A percentile compares a stretch with the other conserved stretches of the same genome.
These are phyloP conservation scores for Medicago lupulina DNA, from an alignment of 306 rosid species.

Conservation along the genomic window DNA sequence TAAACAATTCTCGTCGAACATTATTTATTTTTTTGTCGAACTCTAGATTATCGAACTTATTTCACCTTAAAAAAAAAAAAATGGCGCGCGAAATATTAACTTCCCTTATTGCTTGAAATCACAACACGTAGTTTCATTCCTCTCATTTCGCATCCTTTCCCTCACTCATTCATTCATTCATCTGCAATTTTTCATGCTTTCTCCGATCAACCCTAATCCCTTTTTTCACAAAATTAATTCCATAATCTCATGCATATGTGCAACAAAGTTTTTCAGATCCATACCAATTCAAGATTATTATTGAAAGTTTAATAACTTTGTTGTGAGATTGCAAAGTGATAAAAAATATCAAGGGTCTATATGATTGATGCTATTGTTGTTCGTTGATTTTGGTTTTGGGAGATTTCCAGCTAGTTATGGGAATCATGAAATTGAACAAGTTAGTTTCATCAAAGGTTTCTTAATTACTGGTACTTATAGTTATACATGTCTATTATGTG, in stretches of 20 bases:
- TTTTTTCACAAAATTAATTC: background rate
- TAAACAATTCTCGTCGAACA: too few relatives aligned
- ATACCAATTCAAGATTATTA: background rate
- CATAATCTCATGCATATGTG: background rate
- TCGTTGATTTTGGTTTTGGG: constrained; percentile 47
- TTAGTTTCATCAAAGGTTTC: constrained; percentile 50
- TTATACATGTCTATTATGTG: background rate
- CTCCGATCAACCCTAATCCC: background rate
- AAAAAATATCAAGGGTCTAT: constrained; percentile 55
- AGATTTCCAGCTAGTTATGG: constrained; percentile 54
- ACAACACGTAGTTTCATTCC: background rate
- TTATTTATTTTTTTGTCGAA: too few relatives aligned
- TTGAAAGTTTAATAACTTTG: constrained; percentile 40
- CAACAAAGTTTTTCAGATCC: background rate
- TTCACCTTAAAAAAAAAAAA: too few relatives aligned
- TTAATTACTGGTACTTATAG: constrained; percentile 2
- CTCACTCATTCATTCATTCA: background rate
- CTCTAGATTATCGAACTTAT: too few relatives aligned
- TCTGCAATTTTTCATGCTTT: background rate
- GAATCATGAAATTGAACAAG: constrained; percentile 63
- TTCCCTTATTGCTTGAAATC: background rate
- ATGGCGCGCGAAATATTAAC: background rate
- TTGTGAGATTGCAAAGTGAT: constrained; percentile 52
- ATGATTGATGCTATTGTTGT: constrained; percentile 56
- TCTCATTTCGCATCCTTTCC: constrained; percentile 13